phyloP scores from a whole-genome alignment of 805 yeast genomes.

The Kluyveromyces nonfermentans region DNA sequence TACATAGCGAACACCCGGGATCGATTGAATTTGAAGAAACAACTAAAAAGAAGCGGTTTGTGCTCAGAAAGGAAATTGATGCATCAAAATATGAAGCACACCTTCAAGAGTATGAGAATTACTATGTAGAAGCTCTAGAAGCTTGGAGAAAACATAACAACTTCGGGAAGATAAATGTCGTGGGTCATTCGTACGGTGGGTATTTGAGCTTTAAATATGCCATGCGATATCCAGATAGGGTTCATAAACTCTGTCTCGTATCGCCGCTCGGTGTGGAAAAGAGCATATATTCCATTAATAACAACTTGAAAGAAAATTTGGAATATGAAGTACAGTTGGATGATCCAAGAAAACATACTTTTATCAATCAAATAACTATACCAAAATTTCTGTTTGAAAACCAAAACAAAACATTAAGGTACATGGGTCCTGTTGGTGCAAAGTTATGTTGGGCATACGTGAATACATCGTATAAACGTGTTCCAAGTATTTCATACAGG shows the following conservation, averaged over 20 bases:
- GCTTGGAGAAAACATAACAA: slow-evolving; percentile 47
- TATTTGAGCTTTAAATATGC: slow-evolving; percentile 60
- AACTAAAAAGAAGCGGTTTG: slow-evolving; percentile 5
- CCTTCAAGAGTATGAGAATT: slow-evolving; percentile 38
- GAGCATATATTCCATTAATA: slow-evolving; percentile 47
- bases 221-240: slow-evolving; percentile 43
- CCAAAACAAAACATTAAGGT: slow-evolving; percentile 41
- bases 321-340: slow-evolving; percentile 30
- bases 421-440: slow-evolving; percentile 36
- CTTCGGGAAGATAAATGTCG: slow-evolving; percentile 46
- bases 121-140: slow-evolving; percentile 53
- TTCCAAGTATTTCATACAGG: slow-evolving; percentile 20
- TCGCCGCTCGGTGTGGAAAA: slow-evolving; percentile 79
- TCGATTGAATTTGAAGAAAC: slow-evolving; percentile 5
- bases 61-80: slow-evolving; percentile 13
- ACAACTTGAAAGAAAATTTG: slow-evolving; percentile 13
- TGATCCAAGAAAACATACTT: slow-evolving; percentile 33
- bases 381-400: slow-evolving; percentile 26
- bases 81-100: slow-evolving; percentile 11
- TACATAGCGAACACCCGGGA: slow-evolving; percentile 20
- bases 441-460: slow-evolving; percentile 29
- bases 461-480: slow-evolving; percentile 22
- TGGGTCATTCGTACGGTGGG: slow-evolving; percentile 79
- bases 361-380: slow-evolving; percentile 21
- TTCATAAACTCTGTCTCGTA: slow-evolving; percentile 48